phyloP scores from a whole-genome alignment of 2,329 filamentous ascomycete genomes.

The Fusarium sterilihyphosum region DNA sequence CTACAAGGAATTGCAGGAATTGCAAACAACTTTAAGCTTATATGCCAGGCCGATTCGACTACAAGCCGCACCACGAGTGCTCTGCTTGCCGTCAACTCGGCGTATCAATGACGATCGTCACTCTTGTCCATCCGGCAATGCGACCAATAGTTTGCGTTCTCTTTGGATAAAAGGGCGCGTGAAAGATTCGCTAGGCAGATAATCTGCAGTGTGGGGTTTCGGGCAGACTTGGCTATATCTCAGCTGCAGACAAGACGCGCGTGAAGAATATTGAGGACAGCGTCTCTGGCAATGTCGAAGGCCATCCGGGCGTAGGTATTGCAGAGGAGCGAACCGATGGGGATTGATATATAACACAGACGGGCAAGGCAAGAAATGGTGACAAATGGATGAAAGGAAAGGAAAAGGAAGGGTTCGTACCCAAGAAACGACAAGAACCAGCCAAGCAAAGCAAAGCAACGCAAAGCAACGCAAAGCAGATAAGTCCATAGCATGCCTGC shows the following conservation, averaged over 20 bases:
- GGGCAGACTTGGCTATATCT: conserved; percentile 8
- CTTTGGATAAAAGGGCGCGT: neutral
- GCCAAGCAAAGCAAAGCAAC: conserved; percentile 34
- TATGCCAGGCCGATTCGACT: conserved; percentile 27
- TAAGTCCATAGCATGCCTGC: conserved; percentile 32
- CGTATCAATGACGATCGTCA: conserved; percentile 31
- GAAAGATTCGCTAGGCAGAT: conserved; percentile 1
- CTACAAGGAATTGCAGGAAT: conserved; percentile 10
- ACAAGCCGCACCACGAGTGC: conserved; percentile 30
- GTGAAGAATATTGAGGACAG: conserved; percentile 16
- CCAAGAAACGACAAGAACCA: conserved; percentile 31
- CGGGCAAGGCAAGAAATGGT: conserved; percentile 13
- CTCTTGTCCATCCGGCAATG: conserved; percentile 38
- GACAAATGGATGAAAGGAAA: conserved; percentile 21
- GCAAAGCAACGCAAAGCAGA: conserved; percentile 33
- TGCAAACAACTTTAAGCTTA: neutral
- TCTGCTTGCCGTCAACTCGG: conserved; percentile 38
- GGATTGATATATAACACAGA: conserved; percentile 19
- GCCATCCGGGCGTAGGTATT: conserved; percentile 28
- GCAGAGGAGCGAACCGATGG: conserved; percentile 8
- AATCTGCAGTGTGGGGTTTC: neutral
- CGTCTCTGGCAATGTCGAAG: conserved; percentile 23
- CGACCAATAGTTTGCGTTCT: conserved; percentile 12
- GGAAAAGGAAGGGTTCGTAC: conserved; percentile 20
- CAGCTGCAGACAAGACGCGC: conserved; percentile 19